These are phyloP conservation scores for Pythium volutum DNA, from an alignment of 352 stramenopile species.

Conservation along the genomic window DNA sequence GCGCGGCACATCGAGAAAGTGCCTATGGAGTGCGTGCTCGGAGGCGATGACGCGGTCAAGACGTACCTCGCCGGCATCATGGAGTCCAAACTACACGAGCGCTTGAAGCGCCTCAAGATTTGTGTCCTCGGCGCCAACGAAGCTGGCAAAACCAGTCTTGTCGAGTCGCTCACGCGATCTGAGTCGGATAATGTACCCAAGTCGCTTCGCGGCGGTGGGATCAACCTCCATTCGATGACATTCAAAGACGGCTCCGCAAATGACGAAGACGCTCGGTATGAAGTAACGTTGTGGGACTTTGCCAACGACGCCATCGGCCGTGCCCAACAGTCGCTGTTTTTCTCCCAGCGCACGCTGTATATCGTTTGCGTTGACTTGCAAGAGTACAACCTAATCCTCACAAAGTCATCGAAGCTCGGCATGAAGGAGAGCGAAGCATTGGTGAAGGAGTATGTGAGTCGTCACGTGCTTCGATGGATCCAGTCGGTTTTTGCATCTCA, in stretches of 20 bases:
- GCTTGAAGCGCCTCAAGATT: background rate
- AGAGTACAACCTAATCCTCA: background rate
- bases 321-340: background rate
- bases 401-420: background rate
- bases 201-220: background rate
- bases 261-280: background rate
- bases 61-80: background rate
- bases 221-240: background rate
- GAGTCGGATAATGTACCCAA: no score
- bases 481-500: background rate
- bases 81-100: background rate
- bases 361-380: conserved; percentile 8
- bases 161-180: background rate
- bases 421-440: background rate
- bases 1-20: background rate
- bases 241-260: background rate
- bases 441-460: background rate
- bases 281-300: conserved; percentile 9
- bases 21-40: background rate
- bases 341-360: conserved; percentile 1
- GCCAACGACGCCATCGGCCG: no score
- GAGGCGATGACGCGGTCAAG: background rate
- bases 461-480: conserved; percentile 7
- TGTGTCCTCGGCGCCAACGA: background rate
- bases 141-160: conserved; percentile 5